Evolutionary conservation across 2,329 filamentous ascomycete species (phyloP).

Genomic region (Pyricularia sp.): DNA sequence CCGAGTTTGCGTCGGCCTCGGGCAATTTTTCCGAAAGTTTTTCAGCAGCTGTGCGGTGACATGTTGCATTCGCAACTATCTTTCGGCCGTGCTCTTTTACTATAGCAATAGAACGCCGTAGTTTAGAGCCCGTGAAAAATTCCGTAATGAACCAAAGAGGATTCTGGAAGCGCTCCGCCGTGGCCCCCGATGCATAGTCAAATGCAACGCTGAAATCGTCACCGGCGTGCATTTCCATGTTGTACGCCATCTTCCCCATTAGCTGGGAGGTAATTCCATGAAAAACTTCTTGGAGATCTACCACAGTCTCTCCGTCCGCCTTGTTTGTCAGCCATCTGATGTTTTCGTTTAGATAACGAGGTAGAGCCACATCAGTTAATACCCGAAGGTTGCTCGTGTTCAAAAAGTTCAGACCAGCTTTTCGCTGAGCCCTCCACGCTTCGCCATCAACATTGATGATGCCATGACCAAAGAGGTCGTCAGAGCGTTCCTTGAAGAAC

Average conservation of each 20-base stretch:
- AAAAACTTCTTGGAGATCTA: constrained; percentile 47
- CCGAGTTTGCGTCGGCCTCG: neutral
- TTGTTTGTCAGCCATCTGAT: constrained; percentile 22
- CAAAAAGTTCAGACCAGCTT: constrained; percentile 46
- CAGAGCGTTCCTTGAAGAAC: constrained; percentile 46
- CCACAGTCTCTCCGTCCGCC: constrained; percentile 14
- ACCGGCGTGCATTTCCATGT: constrained; percentile 53
- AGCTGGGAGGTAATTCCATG: constrained; percentile 52
- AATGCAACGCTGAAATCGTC: constrained; percentile 49
- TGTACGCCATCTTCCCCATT: constrained; percentile 57
- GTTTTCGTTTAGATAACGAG: constrained; percentile 34
- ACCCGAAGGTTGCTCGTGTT: constrained; percentile 42
- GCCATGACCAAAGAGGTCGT: constrained; percentile 51
- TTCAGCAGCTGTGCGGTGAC: neutral
- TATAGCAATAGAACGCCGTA: constrained; percentile 26
- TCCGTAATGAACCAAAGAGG: constrained; percentile 50
- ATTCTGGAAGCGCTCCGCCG: constrained; percentile 51
- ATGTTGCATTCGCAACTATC: constrained; percentile 34
- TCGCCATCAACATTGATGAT: constrained; percentile 56
- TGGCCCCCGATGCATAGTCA: constrained; percentile 47
- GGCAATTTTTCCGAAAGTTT: neutral
- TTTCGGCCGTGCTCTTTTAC: constrained; percentile 42
- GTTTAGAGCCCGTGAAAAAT: constrained; percentile 29
- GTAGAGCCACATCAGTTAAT: constrained; percentile 43
- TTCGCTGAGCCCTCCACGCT: constrained; percentile 48